Evolutionary conservation across 169 alveolate genomes (phyloP).

Genomic region (Eimeria sp.): DNA sequence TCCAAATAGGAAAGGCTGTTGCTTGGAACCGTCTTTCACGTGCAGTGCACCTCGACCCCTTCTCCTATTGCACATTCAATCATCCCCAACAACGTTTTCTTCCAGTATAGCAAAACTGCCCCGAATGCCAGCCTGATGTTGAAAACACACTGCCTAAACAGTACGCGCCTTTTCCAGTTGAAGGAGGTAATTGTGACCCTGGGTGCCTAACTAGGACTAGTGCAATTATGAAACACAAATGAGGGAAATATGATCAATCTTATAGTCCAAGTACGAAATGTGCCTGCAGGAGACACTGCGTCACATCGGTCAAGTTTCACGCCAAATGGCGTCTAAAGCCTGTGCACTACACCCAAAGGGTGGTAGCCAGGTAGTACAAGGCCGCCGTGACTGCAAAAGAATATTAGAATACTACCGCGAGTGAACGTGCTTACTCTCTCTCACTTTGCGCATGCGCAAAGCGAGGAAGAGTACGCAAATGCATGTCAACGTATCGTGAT

Average conservation of each 20-base stretch:
- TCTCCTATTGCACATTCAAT: too few species aligned
- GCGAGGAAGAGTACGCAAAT: too few species aligned
- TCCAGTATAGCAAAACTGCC: neutral
- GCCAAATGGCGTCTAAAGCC: neutral
- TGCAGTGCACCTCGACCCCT: too few species aligned
- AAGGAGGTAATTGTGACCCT: neutral
- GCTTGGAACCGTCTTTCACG: neutral
- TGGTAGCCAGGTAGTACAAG: neutral
- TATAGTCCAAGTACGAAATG: too few species aligned
- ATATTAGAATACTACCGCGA: too few species aligned
- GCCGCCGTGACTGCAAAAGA: too few species aligned
- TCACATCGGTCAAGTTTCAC: too few species aligned
- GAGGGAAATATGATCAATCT: neutral
- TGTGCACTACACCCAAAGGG: neutral
- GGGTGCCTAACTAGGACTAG: neutral
- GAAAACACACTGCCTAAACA: neutral
- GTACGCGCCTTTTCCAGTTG: neutral
- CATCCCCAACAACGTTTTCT: too few species aligned
- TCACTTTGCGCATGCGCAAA: too few species aligned
- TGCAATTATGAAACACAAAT: neutral
- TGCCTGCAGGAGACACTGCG: too few species aligned
- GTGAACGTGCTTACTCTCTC: too few species aligned
- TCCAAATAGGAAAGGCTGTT: neutral
- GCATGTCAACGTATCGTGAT: too few species aligned
- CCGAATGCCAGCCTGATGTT: neutral